Evolutionary conservation across 495 filamentous ascomycete genomes (phyloP).

Genomic region (Xylaria flabelliformis): DNA sequence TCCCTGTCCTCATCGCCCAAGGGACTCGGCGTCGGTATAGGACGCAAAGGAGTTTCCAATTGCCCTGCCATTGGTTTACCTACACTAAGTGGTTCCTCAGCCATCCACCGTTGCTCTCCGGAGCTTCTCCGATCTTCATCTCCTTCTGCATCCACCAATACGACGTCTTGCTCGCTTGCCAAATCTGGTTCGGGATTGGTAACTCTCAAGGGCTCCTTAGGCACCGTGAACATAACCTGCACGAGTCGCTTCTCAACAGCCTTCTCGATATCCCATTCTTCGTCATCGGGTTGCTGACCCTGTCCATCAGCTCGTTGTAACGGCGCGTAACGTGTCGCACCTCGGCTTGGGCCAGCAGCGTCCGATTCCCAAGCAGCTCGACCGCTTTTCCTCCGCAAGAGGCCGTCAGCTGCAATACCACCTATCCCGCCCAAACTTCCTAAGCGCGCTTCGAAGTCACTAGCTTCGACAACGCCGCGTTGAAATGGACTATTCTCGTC

Average conservation of each 20-base stretch:
- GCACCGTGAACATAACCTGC: conserved; percentile 94
- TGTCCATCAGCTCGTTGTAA: conserved; percentile 20
- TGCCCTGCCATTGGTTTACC: background rate
- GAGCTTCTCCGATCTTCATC: background rate
- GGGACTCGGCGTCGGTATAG: conserved; percentile 27
- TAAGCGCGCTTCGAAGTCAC: conserved; percentile 41
- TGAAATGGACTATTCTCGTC: conserved; percentile 35
- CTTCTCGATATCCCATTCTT: conserved; percentile 90
- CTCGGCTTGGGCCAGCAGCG: conserved; percentile 27
- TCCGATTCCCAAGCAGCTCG: conserved; percentile 50
- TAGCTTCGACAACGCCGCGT: conserved; percentile 36
- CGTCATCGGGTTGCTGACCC: conserved; percentile 55
- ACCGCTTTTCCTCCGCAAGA: conserved; percentile 51
- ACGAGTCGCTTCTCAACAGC: conserved; percentile 81
- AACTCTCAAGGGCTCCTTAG: conserved; percentile 80
- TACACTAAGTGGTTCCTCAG: background rate
- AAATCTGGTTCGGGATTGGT: conserved; percentile 72
- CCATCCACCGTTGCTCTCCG: background rate
- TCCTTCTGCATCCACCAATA: conserved; percentile 39
- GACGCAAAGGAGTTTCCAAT: conserved; percentile 4
- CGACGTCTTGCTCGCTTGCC: conserved; percentile 47
- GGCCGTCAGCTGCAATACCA: conserved; percentile 39
- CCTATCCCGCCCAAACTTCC: conserved; percentile 39
- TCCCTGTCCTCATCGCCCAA: conserved; percentile 29
- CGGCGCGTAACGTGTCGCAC: conserved; percentile 10